Percentiles rank a stretch among this genome's conserved stretches.
These are phyloP conservation scores for Candida manassasensis DNA, from an alignment of 805 yeast genomes.

Conservation along the genomic window DNA sequence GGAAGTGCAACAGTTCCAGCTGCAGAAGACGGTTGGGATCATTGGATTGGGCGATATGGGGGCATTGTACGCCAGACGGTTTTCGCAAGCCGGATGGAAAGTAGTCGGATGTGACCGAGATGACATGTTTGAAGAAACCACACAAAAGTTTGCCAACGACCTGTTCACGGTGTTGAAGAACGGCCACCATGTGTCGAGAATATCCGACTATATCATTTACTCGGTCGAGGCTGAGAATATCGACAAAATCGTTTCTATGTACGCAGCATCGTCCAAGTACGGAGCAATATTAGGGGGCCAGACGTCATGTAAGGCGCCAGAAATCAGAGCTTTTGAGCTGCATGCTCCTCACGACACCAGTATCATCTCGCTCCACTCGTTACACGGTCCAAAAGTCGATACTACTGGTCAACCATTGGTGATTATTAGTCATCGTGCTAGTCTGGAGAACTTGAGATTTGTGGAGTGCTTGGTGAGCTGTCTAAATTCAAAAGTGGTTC, in stretches of 20 bases:
- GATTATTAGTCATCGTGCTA: conserved; percentile 69
- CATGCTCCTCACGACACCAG: conserved; percentile 73
- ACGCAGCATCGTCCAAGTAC: conserved; percentile 84
- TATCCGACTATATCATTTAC: conserved; percentile 79
- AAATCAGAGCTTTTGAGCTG: conserved; percentile 77
- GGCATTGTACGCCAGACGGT: conserved; percentile 69
- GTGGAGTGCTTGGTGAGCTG: conserved; percentile 66
- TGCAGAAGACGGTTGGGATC: conserved; percentile 66
- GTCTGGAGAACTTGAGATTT: conserved; percentile 48
- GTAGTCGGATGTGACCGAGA: conserved; percentile 87
- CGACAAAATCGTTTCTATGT: conserved; percentile 59
- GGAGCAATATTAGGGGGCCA: conserved; percentile 98
- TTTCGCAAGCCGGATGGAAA: conserved; percentile 80
- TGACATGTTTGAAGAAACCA: conserved; percentile 48
- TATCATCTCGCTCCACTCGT: conserved; percentile 82
- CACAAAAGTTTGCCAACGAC: conserved; percentile 34
- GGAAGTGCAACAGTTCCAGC: conserved; percentile 11
- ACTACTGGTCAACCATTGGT: conserved; percentile 93
- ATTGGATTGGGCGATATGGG: conserved; percentile 99
- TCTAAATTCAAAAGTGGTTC: conserved; percentile 71
- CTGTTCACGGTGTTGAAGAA: conserved; percentile 58
- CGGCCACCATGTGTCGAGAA: conserved; percentile 81
- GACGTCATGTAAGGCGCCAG: conserved; percentile 91
- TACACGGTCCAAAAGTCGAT: conserved; percentile 91
- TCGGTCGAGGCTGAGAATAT: conserved; percentile 91